Percentiles rank a stretch among this genome's conserved stretches.
phyloP scores from a whole-genome alignment of 495 filamentous ascomycete genomes.

The Penicillium arizonense region DNA sequence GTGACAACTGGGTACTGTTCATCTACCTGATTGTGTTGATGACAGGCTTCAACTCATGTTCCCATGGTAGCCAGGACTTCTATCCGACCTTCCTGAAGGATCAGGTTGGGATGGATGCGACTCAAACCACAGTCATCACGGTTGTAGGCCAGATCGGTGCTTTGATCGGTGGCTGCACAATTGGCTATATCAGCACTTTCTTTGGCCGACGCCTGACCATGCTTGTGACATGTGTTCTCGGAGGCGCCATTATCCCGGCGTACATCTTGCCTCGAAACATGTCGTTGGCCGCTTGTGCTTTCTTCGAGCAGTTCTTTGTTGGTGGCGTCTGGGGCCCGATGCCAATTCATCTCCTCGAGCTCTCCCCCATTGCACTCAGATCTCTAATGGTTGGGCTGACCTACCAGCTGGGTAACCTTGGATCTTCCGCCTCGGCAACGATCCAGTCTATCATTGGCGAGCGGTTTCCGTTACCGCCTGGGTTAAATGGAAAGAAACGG shows the following conservation, averaged over 20 bases:
- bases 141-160: slow-evolving; percentile 28
- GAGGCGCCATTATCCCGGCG: slow-evolving; percentile 30
- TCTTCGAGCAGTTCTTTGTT: slow-evolving; percentile 39
- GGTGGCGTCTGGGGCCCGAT: slow-evolving; percentile 34
- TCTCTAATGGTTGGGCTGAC: slow-evolving; percentile 32
- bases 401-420: slow-evolving; percentile 40
- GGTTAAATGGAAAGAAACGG: slow-evolving; percentile 18
- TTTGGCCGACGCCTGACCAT: slow-evolving; percentile 36
- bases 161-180: slow-evolving; percentile 26
- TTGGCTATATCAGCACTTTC: slow-evolving; percentile 38
- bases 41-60: slow-evolving; percentile 40
- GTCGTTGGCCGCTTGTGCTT: slow-evolving; percentile 27
- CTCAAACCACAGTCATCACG: slow-evolving; percentile 34
- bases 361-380: slow-evolving; percentile 30
- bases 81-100: slow-evolving; percentile 43
- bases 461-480: slow-evolving; percentile 27
- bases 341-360: slow-evolving; percentile 34
- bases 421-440: slow-evolving; percentile 34
- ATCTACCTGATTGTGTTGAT: slow-evolving; percentile 44
- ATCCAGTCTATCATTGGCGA: slow-evolving; percentile 39
- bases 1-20: slow-evolving; percentile 39
- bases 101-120: slow-evolving; percentile 29
- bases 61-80: slow-evolving; percentile 45
- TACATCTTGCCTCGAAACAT: slow-evolving; percentile 31
- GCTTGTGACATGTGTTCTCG: slow-evolving; percentile 30